Conservation (phyloP, 106 monocot species). For the Acorus calamus region DNA sequence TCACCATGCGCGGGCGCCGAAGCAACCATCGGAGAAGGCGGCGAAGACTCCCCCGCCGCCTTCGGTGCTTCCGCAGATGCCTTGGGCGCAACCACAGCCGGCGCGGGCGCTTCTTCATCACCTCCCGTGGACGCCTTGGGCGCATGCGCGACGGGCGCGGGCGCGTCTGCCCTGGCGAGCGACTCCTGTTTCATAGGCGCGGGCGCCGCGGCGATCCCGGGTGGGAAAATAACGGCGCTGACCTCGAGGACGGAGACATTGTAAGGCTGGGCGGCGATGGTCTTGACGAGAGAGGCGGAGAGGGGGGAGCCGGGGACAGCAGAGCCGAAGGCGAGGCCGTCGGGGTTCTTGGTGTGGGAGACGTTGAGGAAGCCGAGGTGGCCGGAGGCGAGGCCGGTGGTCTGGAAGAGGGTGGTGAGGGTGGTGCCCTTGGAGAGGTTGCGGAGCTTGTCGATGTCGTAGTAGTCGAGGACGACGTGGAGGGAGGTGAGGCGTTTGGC, state of each 20-base stretch:
- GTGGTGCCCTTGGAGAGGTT: not conserved
- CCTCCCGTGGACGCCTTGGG: no score
- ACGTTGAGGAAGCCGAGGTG: not conserved
- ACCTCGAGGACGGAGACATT: not conserved
- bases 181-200: not conserved
- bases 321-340: not conserved
- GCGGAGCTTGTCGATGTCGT: not conserved
- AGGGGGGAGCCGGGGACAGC: not conserved
- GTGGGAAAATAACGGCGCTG: not conserved
- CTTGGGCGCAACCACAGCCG: no score
- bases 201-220: not conserved
- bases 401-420: conserved; percentile 8
- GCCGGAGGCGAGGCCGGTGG: conserved; percentile 3
- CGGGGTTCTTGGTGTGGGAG: not conserved
- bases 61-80: no score
- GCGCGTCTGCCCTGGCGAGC: no score
- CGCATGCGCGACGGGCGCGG: no score
- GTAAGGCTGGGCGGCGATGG: not conserved
- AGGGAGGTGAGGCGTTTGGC: not conserved
- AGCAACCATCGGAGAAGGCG: no score
- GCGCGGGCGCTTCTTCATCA: no score
- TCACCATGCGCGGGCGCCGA: no score
- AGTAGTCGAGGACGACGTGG: conserved; percentile 9
- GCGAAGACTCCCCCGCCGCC: no score
- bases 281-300: not conserved